Conservation (phyloP, 805 yeast genomes). For the Priceomyces medius region DNA sequence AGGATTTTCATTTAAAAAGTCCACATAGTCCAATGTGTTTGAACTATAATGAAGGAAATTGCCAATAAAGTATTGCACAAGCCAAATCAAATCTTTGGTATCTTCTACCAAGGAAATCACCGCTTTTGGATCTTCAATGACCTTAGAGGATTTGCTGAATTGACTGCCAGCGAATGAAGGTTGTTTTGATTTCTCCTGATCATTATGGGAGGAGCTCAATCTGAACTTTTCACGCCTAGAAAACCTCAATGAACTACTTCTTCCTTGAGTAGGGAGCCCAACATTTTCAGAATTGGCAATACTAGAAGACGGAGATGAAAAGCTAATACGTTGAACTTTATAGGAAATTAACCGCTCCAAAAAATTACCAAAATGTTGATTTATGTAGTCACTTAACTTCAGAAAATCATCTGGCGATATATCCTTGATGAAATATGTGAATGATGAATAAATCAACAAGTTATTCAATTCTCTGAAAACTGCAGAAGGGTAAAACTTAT, state of each 20-base stretch:
- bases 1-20: slow-evolving; percentile 28
- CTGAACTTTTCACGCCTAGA: slow-evolving; percentile 29
- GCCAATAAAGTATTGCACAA: slow-evolving; percentile 40
- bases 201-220: slow-evolving; percentile 9
- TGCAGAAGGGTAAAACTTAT: slow-evolving; percentile 19
- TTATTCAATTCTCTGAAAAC: slow-evolving; percentile 27
- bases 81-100: slow-evolving; percentile 32
- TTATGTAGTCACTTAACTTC: slow-evolving; percentile 46
- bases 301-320: slow-evolving; percentile 14
- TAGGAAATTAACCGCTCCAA: slow-evolving; percentile 23
- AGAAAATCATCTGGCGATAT: slow-evolving; percentile 49
- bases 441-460: slow-evolving; percentile 29
- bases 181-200: slow-evolving; percentile 4
- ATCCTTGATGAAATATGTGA: slow-evolving; percentile 52
- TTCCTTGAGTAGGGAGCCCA: slow-evolving; percentile 17
- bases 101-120: slow-evolving; percentile 37
- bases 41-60: slow-evolving; percentile 42
- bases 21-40: slow-evolving; percentile 26
- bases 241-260: slow-evolving; percentile 31
- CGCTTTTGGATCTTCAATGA: slow-evolving; percentile 31
- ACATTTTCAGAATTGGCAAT: slow-evolving; percentile 11
- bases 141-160: slow-evolving; percentile 6
- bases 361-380: slow-evolving; percentile 25
- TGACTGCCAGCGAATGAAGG: slow-evolving; percentile 10
- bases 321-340: slow-evolving; percentile 20